Evolutionary conservation across 306 rosid genomes (phyloP).

Genomic region (Quillaja saponaria): DNA sequence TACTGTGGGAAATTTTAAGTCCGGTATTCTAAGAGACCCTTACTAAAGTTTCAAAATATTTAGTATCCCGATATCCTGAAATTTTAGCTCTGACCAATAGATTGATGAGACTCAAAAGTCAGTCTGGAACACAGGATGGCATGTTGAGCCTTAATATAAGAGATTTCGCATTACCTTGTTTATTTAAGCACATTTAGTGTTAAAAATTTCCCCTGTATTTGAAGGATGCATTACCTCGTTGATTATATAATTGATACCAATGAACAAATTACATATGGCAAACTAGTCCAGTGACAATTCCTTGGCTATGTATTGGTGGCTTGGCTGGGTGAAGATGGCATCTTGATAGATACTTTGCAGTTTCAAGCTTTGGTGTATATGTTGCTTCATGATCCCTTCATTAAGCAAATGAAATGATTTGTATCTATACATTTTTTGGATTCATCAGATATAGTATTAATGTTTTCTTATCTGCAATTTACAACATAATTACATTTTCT

Average conservation of each 20-base stretch:
- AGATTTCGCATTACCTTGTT: slow-evolving; percentile 17
- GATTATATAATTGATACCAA: no score
- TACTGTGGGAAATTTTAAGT: not conserved
- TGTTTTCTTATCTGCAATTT: slow-evolving; percentile 10
- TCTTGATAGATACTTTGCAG: slow-evolving; percentile 10
- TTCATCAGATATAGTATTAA: not conserved
- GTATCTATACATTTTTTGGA: not conserved
- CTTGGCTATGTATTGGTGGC: slow-evolving; percentile 6
- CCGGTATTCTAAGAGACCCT: not conserved
- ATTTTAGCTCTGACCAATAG: slow-evolving; percentile 13
- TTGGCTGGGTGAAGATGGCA: slow-evolving; percentile 13
- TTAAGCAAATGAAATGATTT: slow-evolving; percentile 8
- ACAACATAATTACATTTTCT: not conserved
- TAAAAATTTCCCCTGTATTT: not conserved
- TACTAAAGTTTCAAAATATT: no score
- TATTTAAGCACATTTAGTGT: slow-evolving; percentile 7
- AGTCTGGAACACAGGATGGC: not conserved
- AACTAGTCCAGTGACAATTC: not conserved
- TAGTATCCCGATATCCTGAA: not conserved
- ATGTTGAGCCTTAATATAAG: not conserved
- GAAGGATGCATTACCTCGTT: slow-evolving; percentile 3
- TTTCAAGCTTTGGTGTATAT: slow-evolving; percentile 14
- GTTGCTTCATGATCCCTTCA: slow-evolving; percentile 16
- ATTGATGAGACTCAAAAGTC: slow-evolving; percentile 6
- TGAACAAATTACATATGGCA: no score